Percentiles rank a stretch among this genome's conserved stretches.
phyloP scores from a whole-genome alignment of 2,329 filamentous ascomycete genomes.

The Phoma sp. region DNA sequence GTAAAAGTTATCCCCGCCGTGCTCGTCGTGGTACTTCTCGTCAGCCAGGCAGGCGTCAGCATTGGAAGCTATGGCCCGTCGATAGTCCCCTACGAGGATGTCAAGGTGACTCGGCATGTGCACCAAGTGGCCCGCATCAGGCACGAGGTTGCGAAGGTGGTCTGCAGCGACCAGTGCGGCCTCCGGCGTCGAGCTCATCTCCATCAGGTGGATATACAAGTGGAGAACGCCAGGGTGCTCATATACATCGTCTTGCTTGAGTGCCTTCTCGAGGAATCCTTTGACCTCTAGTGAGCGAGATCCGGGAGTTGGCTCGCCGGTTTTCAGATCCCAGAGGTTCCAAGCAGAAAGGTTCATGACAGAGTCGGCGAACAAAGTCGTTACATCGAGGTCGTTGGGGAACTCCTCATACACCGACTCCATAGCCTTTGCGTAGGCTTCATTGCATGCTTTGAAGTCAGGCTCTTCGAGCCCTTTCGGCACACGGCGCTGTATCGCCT shows the following conservation, averaged over 20 bases:
- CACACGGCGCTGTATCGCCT: conserved; percentile 59
- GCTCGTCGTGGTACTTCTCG: conserved; percentile 65
- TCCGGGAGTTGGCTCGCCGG: conserved; percentile 61
- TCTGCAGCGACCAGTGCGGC: conserved; percentile 66
- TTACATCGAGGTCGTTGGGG: conserved; percentile 66
- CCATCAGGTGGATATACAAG: conserved; percentile 78
- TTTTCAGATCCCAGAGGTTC: conserved; percentile 68
- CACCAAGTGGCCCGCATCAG: conserved; percentile 72
- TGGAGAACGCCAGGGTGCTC: conserved; percentile 75
- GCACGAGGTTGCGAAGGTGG: conserved; percentile 67
- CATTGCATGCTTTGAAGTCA: conserved; percentile 61
- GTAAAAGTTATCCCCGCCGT: conserved; percentile 74
- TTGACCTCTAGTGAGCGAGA: conserved; percentile 67
- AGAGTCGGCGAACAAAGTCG: conserved; percentile 67
- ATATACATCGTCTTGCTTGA: conserved; percentile 57
- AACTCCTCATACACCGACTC: conserved; percentile 59
- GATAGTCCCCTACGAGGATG: conserved; percentile 74
- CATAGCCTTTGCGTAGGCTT: conserved; percentile 69
- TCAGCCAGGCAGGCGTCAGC: conserved; percentile 70
- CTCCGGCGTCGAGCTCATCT: conserved; percentile 75
- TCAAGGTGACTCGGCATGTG: conserved; percentile 84
- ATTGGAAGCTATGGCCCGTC: conserved; percentile 70
- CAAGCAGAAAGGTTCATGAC: conserved; percentile 71
- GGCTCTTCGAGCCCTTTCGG: conserved; percentile 55
- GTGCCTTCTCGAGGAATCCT: conserved; percentile 62